Evolutionary conservation across 164 flowering plant genomes (phyloP).

Genomic region (Chimonanthus praecox): DNA sequence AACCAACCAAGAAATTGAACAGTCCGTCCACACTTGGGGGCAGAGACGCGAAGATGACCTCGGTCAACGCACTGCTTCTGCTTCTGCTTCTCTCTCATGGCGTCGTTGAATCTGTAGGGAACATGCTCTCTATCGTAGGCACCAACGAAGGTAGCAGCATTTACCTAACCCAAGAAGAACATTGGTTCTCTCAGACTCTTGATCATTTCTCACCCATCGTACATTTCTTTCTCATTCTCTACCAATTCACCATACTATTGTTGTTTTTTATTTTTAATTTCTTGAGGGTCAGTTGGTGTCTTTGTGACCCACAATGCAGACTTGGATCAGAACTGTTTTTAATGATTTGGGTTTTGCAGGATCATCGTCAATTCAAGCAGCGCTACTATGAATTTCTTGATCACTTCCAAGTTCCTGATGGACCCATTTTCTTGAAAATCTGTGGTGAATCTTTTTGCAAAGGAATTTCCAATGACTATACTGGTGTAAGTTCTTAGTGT

Average conservation of each 20-base stretch:
- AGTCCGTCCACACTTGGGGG: no score
- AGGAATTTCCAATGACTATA: slow-evolving; percentile 83
- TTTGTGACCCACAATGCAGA: background rate
- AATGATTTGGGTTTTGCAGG: slow-evolving; percentile 40
- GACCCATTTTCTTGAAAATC: slow-evolving; percentile 75
- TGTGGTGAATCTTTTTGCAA: slow-evolving; percentile 84
- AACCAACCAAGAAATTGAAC: no score
- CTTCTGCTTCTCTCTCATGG: slow-evolving; percentile 10
- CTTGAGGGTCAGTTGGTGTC: background rate
- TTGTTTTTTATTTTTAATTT: background rate
- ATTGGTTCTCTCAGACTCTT: slow-evolving; percentile 84
- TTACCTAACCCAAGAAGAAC: slow-evolving; percentile 57
- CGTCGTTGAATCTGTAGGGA: slow-evolving; percentile 19
- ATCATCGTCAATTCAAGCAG: slow-evolving; percentile 68
- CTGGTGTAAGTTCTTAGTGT: slow-evolving; percentile 41
- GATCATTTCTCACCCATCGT: slow-evolving; percentile 92
- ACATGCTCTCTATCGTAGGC: background rate
- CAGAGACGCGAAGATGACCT: background rate
- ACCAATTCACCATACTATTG: background rate
- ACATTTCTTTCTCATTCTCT: slow-evolving; percentile 7
- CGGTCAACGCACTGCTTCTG: background rate
- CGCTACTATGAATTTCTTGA: slow-evolving; percentile 87
- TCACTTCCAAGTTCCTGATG: slow-evolving; percentile 63
- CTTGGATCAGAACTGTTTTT: background rate
- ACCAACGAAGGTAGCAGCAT: slow-evolving; percentile 8